These are phyloP conservation scores for Metarhizium album DNA, from an alignment of 2,329 filamentous ascomycete species.

Conservation along the genomic window DNA sequence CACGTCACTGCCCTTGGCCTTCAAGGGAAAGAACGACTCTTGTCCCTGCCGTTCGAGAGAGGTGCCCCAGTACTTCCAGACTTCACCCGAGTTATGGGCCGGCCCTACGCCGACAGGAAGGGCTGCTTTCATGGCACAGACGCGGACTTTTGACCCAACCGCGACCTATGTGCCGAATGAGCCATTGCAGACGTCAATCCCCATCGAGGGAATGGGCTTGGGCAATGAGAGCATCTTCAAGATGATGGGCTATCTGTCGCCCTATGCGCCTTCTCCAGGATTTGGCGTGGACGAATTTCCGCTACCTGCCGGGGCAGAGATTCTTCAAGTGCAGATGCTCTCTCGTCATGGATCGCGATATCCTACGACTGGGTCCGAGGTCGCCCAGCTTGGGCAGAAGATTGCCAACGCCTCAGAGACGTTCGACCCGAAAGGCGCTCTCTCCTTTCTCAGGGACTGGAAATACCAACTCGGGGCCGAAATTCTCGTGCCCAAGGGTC, in stretches of 20 bases:
- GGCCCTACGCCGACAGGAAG: conserved; percentile 61
- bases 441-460: conserved; percentile 62
- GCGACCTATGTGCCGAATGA: conserved; percentile 56
- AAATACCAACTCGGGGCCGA: conserved; percentile 58
- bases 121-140: conserved; percentile 61
- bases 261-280: conserved; percentile 60
- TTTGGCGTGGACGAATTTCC: conserved; percentile 67
- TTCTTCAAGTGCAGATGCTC: conserved; percentile 61
- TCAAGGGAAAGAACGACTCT: conserved; percentile 11
- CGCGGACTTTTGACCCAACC: conserved; percentile 54
- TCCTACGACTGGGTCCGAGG: conserved; percentile 50
- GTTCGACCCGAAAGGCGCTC: conserved; percentile 43
- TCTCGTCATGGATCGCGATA: conserved; percentile 66
- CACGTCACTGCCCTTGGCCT: conserved; percentile 22
- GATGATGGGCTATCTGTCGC: conserved; percentile 54
- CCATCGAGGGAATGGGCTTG: conserved; percentile 47
- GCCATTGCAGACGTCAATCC: conserved; percentile 60
- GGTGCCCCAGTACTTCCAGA: conserved; percentile 55
- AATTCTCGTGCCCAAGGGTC: conserved; percentile 61
- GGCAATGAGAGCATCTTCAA: conserved; percentile 58
- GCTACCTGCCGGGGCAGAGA: conserved; percentile 53
- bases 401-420: conserved; percentile 42
- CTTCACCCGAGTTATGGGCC: conserved; percentile 45
- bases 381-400: conserved; percentile 44
- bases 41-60: conserved; percentile 24